Evolutionary conservation across 164 flowering plant species (phyloP).

Genomic region (Nelumbo lutea): DNA sequence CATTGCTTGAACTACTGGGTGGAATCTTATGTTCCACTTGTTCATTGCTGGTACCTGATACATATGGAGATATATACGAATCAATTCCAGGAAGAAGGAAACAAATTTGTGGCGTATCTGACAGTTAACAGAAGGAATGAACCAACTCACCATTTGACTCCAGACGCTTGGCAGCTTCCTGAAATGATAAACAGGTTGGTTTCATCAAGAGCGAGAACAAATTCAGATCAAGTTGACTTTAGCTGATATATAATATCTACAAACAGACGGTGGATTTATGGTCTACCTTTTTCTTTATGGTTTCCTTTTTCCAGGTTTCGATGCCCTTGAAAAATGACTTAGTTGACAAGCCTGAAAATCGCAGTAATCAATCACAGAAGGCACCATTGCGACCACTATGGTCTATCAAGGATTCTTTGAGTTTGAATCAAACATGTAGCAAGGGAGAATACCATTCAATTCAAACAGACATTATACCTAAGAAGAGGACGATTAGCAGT

Average conservation of each 20-base stretch:
- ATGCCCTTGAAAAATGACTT: conserved; percentile 85
- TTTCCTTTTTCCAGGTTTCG: conserved; percentile 94
- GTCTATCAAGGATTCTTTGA: no score
- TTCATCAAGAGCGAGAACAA: background rate
- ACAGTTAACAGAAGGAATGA: background rate
- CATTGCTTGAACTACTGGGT: conserved; percentile 56
- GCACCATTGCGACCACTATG: no score
- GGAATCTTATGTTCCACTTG: conserved; percentile 74
- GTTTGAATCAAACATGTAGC: no score
- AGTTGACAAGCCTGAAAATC: conserved; percentile 68
- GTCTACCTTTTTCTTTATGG: conserved; percentile 64
- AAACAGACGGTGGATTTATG: background rate
- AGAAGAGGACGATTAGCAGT: no score
- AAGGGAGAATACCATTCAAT: no score
- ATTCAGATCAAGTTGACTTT: background rate
- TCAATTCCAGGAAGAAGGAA: background rate
- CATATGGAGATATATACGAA: background rate
- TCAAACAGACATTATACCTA: no score
- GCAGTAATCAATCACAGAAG: no score
- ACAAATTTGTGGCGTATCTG: background rate
- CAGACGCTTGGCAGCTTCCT: conserved; percentile 73
- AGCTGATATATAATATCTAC: background rate
- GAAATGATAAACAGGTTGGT: conserved; percentile 20
- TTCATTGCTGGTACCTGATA: conserved; percentile 29
- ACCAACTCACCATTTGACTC: conserved; percentile 52